Evolutionary conservation across 2,329 filamentous ascomycete species (phyloP).

Genomic region (Fusarium denticulatum): DNA sequence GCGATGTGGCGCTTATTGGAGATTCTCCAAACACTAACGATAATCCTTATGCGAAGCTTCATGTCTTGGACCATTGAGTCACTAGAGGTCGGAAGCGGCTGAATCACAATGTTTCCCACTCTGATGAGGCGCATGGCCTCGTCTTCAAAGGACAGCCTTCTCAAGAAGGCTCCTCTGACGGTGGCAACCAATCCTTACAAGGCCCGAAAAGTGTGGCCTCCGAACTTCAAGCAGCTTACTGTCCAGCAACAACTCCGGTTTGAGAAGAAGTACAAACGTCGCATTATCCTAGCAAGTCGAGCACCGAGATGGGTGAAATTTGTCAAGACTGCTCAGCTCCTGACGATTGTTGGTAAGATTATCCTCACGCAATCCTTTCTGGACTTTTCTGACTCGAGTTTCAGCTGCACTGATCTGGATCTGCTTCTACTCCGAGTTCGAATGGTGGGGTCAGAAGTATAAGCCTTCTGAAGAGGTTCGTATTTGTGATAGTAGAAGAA

Average conservation of each 20-base stretch:
- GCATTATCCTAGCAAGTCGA: conserved; percentile 69
- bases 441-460: conserved; percentile 56
- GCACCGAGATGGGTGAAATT: conserved; percentile 72
- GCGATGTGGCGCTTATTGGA: conserved; percentile 38
- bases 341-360: conserved; percentile 62
- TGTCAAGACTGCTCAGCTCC: conserved; percentile 72
- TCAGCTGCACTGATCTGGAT: conserved; percentile 52
- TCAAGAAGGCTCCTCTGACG: conserved; percentile 44
- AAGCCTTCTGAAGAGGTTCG: conserved; percentile 55
- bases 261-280: conserved; percentile 81
- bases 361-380: not conserved
- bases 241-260: conserved; percentile 79
- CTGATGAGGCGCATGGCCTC: conserved; percentile 49
- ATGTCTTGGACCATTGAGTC: conserved; percentile 21
- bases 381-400: conserved; percentile 15
- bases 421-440: conserved; percentile 56
- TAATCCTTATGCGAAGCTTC: conserved; percentile 13
- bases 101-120: conserved; percentile 49
- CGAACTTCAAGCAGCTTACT: conserved; percentile 76
- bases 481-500: not conserved
- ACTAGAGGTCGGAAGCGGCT: not conserved
- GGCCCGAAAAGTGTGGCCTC: conserved; percentile 80
- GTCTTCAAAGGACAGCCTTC: conserved; percentile 41
- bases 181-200: conserved; percentile 67
- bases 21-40: conserved; percentile 12